Base-by-base conservation (phyloP, 805 yeast genomes). In the Kuraishia hungarica region DNA sequence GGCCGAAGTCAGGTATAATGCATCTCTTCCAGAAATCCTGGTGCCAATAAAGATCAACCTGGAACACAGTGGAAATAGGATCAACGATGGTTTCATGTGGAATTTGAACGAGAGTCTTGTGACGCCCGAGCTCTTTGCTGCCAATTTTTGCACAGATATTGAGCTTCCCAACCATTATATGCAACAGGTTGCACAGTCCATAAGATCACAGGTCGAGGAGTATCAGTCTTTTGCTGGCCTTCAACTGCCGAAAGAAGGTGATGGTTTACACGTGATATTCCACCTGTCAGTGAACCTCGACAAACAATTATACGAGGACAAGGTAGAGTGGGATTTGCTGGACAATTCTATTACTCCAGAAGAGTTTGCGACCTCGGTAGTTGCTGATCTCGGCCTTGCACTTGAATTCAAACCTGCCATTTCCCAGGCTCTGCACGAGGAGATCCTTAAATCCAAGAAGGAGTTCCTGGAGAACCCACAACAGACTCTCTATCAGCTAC, bases 351-450 rank as follows among this genome's bases (percentile, higher is more conserved):
- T 87, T 22, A 80, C 90, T 0, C 97, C 99, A 0, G 97, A 91
- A 66, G 72, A 72, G 54, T 94, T 94, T 73, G 96, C 98, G 0
- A 79, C 77, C 56, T 78, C 80, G 7, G 90, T 93, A 2, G 97
- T 89, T 2, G 77, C 82, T 47, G 99, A 94, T 63, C 67, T 94
- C 68, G 97, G 97, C 0, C 71, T 94, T 35, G 74, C 86, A 1
- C 79, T 89, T 51, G 99, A 94, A 67, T 94, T 93, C 65, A 80
- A 83, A 57, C 93, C 96, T 0, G 96, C 97, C 0, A 89, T 94
- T 55, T 82, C 97, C 0, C 92, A 88, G 62, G 81, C 96, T 0
- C 72, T 94, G 48, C 89, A 93, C 67, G 98, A 94, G 65, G 79
- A 85, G 43, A 74, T 91, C 17, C 71, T 87, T 56, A 79, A 89